Conservation (phyloP, 2,329 filamentous ascomycete species). For the Colletotrichum sp. region DNA sequence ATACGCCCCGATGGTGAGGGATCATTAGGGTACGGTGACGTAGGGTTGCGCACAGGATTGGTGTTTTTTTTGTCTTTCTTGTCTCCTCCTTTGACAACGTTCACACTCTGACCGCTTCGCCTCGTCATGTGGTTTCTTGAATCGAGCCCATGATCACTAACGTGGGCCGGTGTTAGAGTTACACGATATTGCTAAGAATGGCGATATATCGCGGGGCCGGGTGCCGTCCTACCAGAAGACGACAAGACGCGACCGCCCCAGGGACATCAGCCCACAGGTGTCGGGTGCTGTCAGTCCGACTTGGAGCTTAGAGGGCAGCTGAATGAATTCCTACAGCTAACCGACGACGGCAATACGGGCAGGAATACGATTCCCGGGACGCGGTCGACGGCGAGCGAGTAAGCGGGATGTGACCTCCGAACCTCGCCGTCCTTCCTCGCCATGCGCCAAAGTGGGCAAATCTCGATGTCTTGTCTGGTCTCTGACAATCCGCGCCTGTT, state of each 20-base stretch:
- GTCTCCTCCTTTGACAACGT: neutral
- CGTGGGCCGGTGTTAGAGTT: neutral
- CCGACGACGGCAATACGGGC: neutral
- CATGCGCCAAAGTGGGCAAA: conserved; percentile 14
- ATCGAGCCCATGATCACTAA: neutral
- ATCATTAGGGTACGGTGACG: conserved; percentile 17
- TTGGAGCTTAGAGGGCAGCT: neutral
- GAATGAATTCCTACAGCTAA: neutral
- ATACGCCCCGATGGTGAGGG: neutral
- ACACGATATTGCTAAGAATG: neutral
- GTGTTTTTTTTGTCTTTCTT: neutral
- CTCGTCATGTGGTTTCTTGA: neutral
- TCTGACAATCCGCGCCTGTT: conserved; percentile 7
- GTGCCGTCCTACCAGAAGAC: neutral
- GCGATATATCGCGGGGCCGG: neutral
- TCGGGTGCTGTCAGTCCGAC: neutral
- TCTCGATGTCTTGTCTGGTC: neutral
- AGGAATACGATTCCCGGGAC: neutral
- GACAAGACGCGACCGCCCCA: neutral
- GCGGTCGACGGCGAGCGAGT: neutral
- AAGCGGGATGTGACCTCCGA: conserved; percentile 2
- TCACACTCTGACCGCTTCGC: neutral
- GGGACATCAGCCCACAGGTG: neutral
- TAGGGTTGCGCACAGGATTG: conserved; percentile 15
- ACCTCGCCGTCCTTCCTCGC: neutral